Percentiles rank a stretch among this genome's conserved stretches.
Evolutionary conservation across 1,139 yeast genomes (phyloP).

Genomic region (Spencermartinsiella ligniputridi): DNA sequence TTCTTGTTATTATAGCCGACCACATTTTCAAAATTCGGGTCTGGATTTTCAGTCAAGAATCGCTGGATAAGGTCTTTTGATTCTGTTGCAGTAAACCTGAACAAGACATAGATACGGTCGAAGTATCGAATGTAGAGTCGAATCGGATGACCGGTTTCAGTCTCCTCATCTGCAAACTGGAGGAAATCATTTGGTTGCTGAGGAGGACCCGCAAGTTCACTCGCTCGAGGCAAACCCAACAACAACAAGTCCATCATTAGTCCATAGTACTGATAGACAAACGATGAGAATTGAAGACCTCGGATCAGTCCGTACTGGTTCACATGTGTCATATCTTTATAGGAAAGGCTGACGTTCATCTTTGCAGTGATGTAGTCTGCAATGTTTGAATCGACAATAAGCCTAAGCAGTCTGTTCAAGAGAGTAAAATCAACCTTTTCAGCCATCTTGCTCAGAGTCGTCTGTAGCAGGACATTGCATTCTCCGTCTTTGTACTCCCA

Average conservation of each 20-base stretch:
- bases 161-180: slow-evolving; percentile 56
- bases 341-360: slow-evolving; percentile 74
- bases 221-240: slow-evolving; percentile 82
- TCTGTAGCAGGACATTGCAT: slow-evolving; percentile 78
- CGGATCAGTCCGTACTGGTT: slow-evolving; percentile 84
- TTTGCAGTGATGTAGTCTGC: slow-evolving; percentile 95
- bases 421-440: slow-evolving; percentile 88
- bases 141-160: slow-evolving; percentile 69
- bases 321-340: slow-evolving; percentile 92
- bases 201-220: slow-evolving; percentile 77
- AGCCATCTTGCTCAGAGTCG: slow-evolving; percentile 62
- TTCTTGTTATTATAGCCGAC: slow-evolving; percentile 82
- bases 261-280: slow-evolving; percentile 87
- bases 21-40: slow-evolving; percentile 83
- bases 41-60: slow-evolving; percentile 79
- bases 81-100: slow-evolving; percentile 70
- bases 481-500: slow-evolving; percentile 79
- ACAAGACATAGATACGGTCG: slow-evolving; percentile 75
- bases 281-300: slow-evolving; percentile 88
- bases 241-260: slow-evolving; percentile 75
- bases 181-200: slow-evolving; percentile 68
- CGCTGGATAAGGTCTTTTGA: slow-evolving; percentile 73
- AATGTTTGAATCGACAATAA: slow-evolving; percentile 82
- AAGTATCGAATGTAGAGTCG: slow-evolving; percentile 77
- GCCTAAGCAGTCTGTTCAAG: slow-evolving; percentile 70